Evolutionary conservation across 768 basidiomycete species (phyloP).

Genomic region (Agaricus subrufescens): DNA sequence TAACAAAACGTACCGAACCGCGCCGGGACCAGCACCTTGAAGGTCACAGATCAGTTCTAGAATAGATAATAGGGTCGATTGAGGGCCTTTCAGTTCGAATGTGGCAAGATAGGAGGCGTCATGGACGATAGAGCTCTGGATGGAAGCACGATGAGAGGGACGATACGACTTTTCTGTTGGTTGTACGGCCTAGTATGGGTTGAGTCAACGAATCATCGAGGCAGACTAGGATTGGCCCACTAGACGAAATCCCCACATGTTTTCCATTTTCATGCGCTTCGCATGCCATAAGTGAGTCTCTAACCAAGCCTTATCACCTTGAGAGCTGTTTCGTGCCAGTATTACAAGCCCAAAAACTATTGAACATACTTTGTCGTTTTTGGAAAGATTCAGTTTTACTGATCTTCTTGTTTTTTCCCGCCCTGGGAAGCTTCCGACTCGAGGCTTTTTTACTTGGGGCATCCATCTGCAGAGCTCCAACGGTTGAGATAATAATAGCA

Average conservation of each 20-base stretch:
- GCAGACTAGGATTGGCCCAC: slow-evolving; percentile 32
- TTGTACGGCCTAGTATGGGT: slow-evolving; percentile 56
- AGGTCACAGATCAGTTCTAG: slow-evolving; percentile 61
- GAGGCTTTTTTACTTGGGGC: slow-evolving; percentile 30
- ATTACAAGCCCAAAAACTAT: neutral
- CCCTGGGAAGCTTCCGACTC: slow-evolving; percentile 51
- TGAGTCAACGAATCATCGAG: neutral
- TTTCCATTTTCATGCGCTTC: slow-evolving; percentile 93
- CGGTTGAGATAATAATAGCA: neutral
- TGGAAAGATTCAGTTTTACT: slow-evolving; percentile 56
- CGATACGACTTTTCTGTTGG: slow-evolving; percentile 93
- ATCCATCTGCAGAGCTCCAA: slow-evolving; percentile 37
- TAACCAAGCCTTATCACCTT: slow-evolving; percentile 88
- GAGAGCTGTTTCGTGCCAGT: neutral
- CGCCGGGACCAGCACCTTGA: slow-evolving; percentile 53
- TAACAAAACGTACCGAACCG: slow-evolving; percentile 43
- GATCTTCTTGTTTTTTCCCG: slow-evolving; percentile 56
- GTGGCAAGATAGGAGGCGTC: slow-evolving; percentile 84
- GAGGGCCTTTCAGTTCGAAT: slow-evolving; percentile 68
- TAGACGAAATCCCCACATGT: slow-evolving; percentile 87
- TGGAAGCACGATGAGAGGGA: slow-evolving; percentile 84
- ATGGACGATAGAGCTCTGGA: slow-evolving; percentile 82
- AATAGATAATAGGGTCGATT: slow-evolving; percentile 44
- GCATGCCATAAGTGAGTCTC: slow-evolving; percentile 98
- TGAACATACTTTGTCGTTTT: slow-evolving; percentile 65